phyloP scores from a whole-genome alignment of 2,329 filamentous ascomycete genomes.

The Meredithiella fracta region DNA sequence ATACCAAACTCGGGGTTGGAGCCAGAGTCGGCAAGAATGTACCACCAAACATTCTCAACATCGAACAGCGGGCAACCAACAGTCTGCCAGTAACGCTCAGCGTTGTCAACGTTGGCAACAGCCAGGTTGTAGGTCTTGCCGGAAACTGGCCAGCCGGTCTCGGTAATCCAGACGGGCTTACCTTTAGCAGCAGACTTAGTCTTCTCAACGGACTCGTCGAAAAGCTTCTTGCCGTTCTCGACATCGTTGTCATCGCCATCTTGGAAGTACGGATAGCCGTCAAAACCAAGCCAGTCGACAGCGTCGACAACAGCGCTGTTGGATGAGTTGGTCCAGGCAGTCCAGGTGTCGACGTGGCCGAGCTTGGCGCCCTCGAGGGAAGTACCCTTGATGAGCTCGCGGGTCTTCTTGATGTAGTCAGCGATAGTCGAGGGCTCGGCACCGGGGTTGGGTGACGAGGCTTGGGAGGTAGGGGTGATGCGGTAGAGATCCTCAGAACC shows the following conservation, averaged over 20 bases:
- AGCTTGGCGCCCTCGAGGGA: slow-evolving; percentile 40
- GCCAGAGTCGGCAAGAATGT: slow-evolving; percentile 52
- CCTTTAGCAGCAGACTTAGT: slow-evolving; percentile 41
- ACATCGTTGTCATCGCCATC: slow-evolving; percentile 50
- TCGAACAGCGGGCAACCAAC: slow-evolving; percentile 58
- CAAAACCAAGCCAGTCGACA: slow-evolving; percentile 66
- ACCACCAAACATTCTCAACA: slow-evolving; percentile 57
- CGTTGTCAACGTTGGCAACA: slow-evolving; percentile 48
- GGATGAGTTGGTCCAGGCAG: slow-evolving; percentile 54
- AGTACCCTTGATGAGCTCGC: slow-evolving; percentile 46
- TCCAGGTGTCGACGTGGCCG: slow-evolving; percentile 87
- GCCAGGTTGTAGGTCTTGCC: slow-evolving; percentile 47
- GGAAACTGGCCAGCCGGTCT: slow-evolving; percentile 73
- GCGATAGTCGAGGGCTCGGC: slow-evolving; percentile 44
- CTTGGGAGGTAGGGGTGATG: slow-evolving; percentile 51
- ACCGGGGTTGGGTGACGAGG: slow-evolving; percentile 46
- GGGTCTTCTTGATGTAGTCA: slow-evolving; percentile 54
- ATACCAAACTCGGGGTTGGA: slow-evolving; percentile 53
- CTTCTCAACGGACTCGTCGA: slow-evolving; percentile 47
- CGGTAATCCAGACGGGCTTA: slow-evolving; percentile 71
- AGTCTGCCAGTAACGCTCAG: slow-evolving; percentile 63
- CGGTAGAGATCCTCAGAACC: slow-evolving; percentile 80
- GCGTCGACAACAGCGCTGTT: slow-evolving; percentile 55
- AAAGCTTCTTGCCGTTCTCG: slow-evolving; percentile 45
- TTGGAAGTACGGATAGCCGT: slow-evolving; percentile 78